phyloP scores from a whole-genome alignment of 345 rosid genomes.

The Trapa incisa region DNA sequence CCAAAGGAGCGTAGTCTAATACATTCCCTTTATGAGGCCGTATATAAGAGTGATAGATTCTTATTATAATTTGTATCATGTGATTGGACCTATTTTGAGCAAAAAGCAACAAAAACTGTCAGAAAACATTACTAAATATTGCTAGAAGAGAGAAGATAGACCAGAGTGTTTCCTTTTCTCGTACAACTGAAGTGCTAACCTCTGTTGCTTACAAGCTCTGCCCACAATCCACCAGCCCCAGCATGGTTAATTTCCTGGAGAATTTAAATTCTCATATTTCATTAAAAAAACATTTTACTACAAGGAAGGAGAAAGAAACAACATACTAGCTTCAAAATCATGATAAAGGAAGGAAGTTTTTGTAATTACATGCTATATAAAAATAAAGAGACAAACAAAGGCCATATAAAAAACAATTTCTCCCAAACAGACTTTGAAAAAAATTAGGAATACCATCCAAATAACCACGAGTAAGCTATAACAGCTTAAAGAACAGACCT shows the following conservation, averaged over 20 bases:
- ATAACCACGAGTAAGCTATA: neutral
- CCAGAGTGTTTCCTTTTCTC: neutral
- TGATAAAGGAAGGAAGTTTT: no score
- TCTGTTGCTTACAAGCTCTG: constrained; percentile 88
- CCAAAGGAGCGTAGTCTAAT: no score
- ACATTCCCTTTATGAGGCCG: no score
- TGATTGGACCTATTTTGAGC: neutral
- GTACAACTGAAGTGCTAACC: constrained; percentile 28
- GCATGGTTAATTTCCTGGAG: constrained; percentile 98
- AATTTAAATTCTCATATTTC: neutral
- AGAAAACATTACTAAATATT: neutral
- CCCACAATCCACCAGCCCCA: constrained; percentile 97
- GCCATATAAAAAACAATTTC: neutral
- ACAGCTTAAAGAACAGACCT: constrained; percentile 33
- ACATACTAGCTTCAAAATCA: no score
- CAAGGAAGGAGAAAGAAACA: no score
- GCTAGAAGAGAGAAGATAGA: neutral
- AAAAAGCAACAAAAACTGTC: neutral
- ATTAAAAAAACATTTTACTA: neutral
- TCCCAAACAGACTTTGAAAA: neutral
- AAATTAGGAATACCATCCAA: neutral
- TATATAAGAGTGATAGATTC: neutral
- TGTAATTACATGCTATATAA: no score
- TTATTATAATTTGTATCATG: neutral
- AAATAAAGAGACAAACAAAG: neutral